phyloP scores from a whole-genome alignment of 2,329 filamentous ascomycete genomes.

The Xylaria sp. region DNA sequence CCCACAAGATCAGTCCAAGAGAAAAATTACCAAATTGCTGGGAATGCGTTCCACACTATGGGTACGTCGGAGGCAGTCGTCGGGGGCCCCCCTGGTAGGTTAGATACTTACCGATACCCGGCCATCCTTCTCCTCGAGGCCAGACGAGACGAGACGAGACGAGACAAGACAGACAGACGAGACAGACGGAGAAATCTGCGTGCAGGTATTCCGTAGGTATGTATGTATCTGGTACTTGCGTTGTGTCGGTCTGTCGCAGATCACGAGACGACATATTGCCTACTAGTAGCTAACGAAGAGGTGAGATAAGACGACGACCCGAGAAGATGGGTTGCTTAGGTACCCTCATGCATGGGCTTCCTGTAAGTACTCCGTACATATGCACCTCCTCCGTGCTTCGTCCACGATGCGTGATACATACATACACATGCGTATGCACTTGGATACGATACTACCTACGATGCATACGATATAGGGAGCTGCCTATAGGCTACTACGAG shows the following conservation, averaged over 20 bases:
- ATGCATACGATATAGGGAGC: too few relatives aligned
- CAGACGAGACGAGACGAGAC: too few relatives aligned
- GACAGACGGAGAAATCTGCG: not conserved
- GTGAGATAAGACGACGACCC: not conserved
- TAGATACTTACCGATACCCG: not conserved
- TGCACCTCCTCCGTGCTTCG: too few relatives aligned
- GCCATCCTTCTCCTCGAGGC: not conserved
- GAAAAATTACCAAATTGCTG: conserved; percentile 24
- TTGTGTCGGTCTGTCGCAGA: not conserved
- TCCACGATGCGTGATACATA: too few relatives aligned
- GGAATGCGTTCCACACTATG: conserved; percentile 20
- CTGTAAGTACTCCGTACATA: too few relatives aligned
- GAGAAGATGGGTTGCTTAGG: not conserved
- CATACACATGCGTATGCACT: too few relatives aligned
- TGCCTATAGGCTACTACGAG: too few relatives aligned
- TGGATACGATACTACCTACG: too few relatives aligned
- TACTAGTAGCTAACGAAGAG: not conserved
- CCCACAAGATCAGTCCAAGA: conserved; percentile 16
- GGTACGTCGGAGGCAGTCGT: not conserved
- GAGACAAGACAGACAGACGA: too few relatives aligned
- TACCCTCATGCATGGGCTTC: not conserved
- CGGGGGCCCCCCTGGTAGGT: not conserved
- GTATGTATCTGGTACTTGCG: too few relatives aligned
- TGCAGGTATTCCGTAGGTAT: too few relatives aligned
- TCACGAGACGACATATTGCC: not conserved